Percentiles rank a stretch among this genome's conserved stretches.
Evolutionary conservation across 2,329 filamentous ascomycete genomes (phyloP).

Genomic region (Apiospora saccharicola): DNA sequence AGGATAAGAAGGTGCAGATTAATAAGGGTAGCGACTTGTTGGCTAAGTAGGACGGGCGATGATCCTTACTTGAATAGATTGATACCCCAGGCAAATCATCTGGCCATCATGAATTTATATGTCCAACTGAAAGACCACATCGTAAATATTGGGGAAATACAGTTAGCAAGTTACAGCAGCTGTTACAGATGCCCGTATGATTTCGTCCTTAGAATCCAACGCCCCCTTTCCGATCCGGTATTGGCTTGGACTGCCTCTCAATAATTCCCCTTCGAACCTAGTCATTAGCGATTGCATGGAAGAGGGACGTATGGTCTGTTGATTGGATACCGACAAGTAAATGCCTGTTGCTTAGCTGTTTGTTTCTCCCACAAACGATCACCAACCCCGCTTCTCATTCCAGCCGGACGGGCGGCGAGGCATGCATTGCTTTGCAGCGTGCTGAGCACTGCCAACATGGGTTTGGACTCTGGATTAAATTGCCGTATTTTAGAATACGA

Average conservation of each 20-base stretch:
- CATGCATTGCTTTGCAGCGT: too few species aligned
- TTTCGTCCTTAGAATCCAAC: neutral
- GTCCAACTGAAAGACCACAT: neutral
- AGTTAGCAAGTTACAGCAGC: neutral
- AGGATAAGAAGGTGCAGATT: conserved; percentile 94
- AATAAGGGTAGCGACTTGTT: conserved; percentile 70
- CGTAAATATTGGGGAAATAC: neutral
- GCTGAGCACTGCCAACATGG: neutral
- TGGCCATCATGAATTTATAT: neutral
- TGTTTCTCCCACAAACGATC: neutral
- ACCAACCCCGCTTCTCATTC: neutral
- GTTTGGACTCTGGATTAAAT: neutral
- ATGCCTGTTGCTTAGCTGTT: neutral
- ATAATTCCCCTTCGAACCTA: neutral
- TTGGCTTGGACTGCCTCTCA: neutral
- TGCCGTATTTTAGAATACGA: too few species aligned
- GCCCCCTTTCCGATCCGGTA: neutral
- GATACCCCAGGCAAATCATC: conserved; percentile 15
- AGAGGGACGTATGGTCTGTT: neutral
- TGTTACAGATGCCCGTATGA: neutral
- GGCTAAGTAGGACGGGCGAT: conserved; percentile 24
- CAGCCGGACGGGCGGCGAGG: neutral
- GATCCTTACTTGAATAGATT: conserved; percentile 17
- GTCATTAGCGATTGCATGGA: neutral
- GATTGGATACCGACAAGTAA: neutral